These are phyloP conservation scores for Pseudonectria foliicola DNA, from an alignment of 2,329 filamentous ascomycete species.

Conservation along the genomic window DNA sequence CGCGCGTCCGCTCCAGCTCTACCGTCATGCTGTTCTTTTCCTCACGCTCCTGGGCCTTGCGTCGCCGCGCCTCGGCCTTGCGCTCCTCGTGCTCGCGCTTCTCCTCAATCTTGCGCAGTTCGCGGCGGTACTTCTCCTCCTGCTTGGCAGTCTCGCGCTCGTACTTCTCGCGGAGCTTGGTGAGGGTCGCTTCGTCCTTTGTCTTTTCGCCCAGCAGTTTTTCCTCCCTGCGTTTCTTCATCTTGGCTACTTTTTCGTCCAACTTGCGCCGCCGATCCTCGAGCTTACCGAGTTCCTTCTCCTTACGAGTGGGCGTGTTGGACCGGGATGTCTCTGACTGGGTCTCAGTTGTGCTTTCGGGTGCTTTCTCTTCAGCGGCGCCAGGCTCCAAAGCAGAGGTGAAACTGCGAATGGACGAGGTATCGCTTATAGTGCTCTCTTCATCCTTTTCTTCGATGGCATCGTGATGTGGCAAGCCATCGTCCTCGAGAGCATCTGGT, in stretches of 20 bases:
- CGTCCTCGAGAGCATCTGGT: constrained; percentile 17
- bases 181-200: constrained; percentile 42
- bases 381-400: constrained; percentile 39
- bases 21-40: constrained; percentile 41
- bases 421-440: constrained; percentile 30
- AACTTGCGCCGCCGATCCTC: constrained; percentile 54
- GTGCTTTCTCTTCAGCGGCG: constrained; percentile 20
- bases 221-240: constrained; percentile 39
- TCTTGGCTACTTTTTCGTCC: constrained; percentile 54
- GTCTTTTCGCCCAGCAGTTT: constrained; percentile 41
- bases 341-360: constrained; percentile 19
- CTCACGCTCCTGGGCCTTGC: constrained; percentile 47
- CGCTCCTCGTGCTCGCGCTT: constrained; percentile 55
- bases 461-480: constrained; percentile 17
- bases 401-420: constrained; percentile 42
- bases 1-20: constrained; percentile 45
- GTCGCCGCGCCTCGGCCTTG: constrained; percentile 46
- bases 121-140: constrained; percentile 57
- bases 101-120: constrained; percentile 57
- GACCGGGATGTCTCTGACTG: constrained; percentile 34
- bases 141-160: constrained; percentile 57
- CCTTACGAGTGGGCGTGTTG: constrained; percentile 26
- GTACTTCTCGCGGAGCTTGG: constrained; percentile 57
- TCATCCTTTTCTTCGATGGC: constrained; percentile 21
- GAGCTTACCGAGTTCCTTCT: constrained; percentile 60